A percentile compares a stretch with the other conserved stretches of the same genome.
Evolutionary conservation across 192 early-diverging fungal genomes (phyloP).

Genomic region (Gorgonomyces haynaldii): DNA sequence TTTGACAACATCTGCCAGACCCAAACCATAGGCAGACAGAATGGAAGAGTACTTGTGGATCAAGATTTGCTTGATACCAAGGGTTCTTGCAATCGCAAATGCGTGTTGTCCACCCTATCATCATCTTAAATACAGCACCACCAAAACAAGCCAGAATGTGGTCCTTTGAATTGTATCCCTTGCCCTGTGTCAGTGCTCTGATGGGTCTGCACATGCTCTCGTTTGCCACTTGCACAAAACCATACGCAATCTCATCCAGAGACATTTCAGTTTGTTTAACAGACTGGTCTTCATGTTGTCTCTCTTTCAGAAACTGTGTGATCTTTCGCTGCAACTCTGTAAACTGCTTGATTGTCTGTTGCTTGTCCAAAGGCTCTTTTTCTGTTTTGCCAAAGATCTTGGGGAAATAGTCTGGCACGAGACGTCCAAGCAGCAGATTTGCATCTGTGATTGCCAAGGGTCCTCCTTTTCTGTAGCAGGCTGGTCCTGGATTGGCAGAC

Average conservation of each 20-base stretch:
- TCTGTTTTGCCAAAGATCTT: conserved; percentile 86
- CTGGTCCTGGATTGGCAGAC: conserved; percentile 87
- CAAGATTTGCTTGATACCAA: conserved; percentile 77
- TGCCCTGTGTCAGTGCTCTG: conserved; percentile 80
- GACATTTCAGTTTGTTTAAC: conserved; percentile 31
- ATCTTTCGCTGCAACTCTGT: conserved; percentile 49
- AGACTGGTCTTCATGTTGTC: conserved; percentile 1
- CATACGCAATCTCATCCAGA: conserved; percentile 80
- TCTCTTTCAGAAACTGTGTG: conserved; percentile 30
- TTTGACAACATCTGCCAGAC: conserved; percentile 81
- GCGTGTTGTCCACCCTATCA: conserved; percentile 81
- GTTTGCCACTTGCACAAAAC: conserved; percentile 92
- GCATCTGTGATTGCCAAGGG: conserved; percentile 90
- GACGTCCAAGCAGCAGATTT: conserved; percentile 78
- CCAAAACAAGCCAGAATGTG: conserved; percentile 89
- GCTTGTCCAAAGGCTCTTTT: conserved; percentile 63
- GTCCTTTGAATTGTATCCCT: conserved; percentile 73
- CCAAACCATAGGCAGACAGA: conserved; percentile 85
- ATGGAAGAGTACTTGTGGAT: conserved; percentile 85
- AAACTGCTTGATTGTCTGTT: conserved; percentile 54
- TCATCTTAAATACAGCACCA: conserved; percentile 45
- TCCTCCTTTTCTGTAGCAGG: conserved; percentile 91
- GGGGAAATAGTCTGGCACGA: conserved; percentile 80
- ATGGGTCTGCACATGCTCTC: conserved; percentile 95
- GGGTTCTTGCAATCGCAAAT: conserved; percentile 74